A percentile compares a stretch with the other conserved stretches of the same genome.
phyloP scores from a whole-genome alignment of 345 rosid genomes.

The Salix exigua region DNA sequence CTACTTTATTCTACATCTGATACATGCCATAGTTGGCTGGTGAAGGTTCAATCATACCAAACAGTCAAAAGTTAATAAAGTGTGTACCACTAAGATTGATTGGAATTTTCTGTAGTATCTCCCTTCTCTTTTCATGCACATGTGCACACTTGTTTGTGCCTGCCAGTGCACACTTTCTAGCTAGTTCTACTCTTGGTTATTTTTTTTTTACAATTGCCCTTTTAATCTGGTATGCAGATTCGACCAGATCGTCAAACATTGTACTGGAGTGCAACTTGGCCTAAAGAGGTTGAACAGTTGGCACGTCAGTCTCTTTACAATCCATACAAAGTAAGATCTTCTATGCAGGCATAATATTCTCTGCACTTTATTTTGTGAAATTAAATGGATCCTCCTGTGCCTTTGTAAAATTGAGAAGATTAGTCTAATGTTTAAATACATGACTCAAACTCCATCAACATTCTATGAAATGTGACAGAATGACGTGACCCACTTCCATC shows the following conservation, averaged over 20 bases:
- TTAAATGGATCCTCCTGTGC: too few relatives aligned
- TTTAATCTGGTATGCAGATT: constrained; percentile 45
- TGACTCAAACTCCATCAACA: too few relatives aligned
- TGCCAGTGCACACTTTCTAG: background rate
- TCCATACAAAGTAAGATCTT: constrained; percentile 77
- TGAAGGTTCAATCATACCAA: too few relatives aligned
- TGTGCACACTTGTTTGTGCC: background rate
- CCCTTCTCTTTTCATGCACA: too few relatives aligned
- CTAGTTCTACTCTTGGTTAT: background rate
- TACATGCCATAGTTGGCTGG: background rate
- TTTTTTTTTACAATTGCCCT: background rate
- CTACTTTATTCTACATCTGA: background rate
- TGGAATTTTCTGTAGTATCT: background rate
- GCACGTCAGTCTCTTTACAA: constrained; percentile 87
- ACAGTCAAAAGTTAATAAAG: background rate
- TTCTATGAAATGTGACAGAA: too few relatives aligned
- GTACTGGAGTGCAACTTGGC: constrained; percentile 99
- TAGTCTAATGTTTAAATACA: too few relatives aligned
- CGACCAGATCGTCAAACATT: constrained; percentile 96
- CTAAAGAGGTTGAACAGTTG: constrained; percentile 93
- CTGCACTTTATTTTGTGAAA: background rate
- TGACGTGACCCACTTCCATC: too few relatives aligned
- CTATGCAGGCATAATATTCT: background rate
- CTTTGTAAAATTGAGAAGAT: too few relatives aligned
- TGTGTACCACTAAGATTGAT: background rate